Evolutionary conservation across 2,329 filamentous ascomycete species (phyloP).

Genomic region (Fusarium pilosicola): DNA sequence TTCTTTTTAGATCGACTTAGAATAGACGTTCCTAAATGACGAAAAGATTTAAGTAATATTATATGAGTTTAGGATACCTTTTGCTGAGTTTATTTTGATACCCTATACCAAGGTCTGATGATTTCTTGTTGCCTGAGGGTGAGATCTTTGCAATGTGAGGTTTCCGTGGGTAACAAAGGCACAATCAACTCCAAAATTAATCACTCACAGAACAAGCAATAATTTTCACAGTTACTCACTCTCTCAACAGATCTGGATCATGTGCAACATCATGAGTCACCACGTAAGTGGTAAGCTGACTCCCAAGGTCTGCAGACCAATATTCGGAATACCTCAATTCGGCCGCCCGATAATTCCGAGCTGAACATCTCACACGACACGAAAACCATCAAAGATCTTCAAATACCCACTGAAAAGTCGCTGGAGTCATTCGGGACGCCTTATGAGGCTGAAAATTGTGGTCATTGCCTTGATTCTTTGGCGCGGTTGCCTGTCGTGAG

Average conservation of each 20-base stretch:
- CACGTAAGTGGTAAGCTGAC: not conserved
- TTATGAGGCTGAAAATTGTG: conserved; percentile 6
- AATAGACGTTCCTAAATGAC: fast-evolving
- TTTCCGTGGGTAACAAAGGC: not conserved
- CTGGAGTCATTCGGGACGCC: not conserved
- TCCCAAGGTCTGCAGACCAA: not conserved
- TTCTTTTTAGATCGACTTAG: not conserved
- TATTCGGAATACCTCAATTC: not conserved
- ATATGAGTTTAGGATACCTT: not conserved
- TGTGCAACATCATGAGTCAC: not conserved
- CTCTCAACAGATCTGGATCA: not conserved
- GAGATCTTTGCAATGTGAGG: not conserved
- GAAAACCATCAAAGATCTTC: not conserved
- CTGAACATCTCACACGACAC: not conserved
- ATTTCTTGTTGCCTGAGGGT: fast-evolving
- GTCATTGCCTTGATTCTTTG: not conserved
- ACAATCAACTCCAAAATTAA: not conserved
- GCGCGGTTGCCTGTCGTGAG: not conserved
- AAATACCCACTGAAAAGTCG: not conserved
- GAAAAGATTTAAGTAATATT: fast-evolving
- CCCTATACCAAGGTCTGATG: fast-evolving
- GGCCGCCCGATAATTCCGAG: conserved; percentile 15
- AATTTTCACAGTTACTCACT: not conserved
- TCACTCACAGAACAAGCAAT: not conserved
- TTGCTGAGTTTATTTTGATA: too few relatives aligned